phyloP scores from a whole-genome alignment of 768 basidiomycete genomes.

The Boletellus emodensis region DNA sequence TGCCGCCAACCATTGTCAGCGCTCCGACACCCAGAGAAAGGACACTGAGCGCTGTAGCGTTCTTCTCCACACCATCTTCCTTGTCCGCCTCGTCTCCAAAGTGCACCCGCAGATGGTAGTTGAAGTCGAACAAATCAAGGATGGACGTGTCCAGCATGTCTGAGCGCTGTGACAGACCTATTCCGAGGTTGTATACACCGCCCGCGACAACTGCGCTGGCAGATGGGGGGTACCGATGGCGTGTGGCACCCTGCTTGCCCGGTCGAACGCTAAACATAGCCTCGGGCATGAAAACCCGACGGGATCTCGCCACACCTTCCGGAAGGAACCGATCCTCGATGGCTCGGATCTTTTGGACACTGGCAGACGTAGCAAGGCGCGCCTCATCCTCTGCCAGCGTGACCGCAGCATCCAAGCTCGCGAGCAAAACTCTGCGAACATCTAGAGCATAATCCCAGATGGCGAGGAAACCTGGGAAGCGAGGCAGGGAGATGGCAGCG shows the following conservation, averaged over 20 bases:
- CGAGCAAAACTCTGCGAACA: slow-evolving; percentile 72
- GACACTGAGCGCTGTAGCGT: slow-evolving; percentile 62
- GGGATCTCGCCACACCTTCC: slow-evolving; percentile 72
- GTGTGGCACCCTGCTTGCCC: slow-evolving; percentile 37
- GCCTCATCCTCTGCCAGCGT: slow-evolving; percentile 81
- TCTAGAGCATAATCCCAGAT: slow-evolving; percentile 85
- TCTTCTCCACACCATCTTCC: slow-evolving; percentile 35
- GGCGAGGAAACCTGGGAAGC: slow-evolving; percentile 77
- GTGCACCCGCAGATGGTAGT: slow-evolving; percentile 70
- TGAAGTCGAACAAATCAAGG: slow-evolving; percentile 82
- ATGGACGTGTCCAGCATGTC: slow-evolving; percentile 79
- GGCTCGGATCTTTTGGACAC: slow-evolving; percentile 61
- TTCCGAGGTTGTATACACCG: slow-evolving; percentile 74
- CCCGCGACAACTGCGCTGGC: slow-evolving; percentile 66
- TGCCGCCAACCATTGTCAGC: slow-evolving; percentile 84
- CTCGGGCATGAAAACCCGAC: slow-evolving; percentile 90
- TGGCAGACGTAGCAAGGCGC: slow-evolving; percentile 55
- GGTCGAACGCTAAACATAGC: slow-evolving; percentile 83
- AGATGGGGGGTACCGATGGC: slow-evolving; percentile 32
- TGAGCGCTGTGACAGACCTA: slow-evolving; percentile 71
- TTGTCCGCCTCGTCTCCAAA: slow-evolving; percentile 46
- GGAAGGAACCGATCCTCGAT: slow-evolving; percentile 79
- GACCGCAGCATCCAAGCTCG: slow-evolving; percentile 77
- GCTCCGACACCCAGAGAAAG: slow-evolving; percentile 80
- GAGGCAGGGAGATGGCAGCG: slow-evolving; percentile 53